Percentiles rank a stretch among this genome's conserved stretches.
Conservation (phyloP, 257 asterid species). For the Forsythia suspensa region DNA sequence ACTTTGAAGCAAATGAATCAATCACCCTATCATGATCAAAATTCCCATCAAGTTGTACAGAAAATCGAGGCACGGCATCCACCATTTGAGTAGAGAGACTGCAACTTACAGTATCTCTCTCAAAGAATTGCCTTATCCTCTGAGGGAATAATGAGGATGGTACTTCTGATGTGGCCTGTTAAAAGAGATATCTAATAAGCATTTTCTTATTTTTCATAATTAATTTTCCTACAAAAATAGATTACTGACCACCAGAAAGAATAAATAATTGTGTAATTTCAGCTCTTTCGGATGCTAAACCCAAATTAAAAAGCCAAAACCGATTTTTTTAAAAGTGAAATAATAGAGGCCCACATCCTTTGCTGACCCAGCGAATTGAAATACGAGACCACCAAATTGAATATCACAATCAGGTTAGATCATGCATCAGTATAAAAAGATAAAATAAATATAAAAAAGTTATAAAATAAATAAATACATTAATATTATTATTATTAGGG, state of each 20-base stretch:
- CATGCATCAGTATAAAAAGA: no score
- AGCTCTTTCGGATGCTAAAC: no score
- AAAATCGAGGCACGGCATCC: conserved; percentile 61
- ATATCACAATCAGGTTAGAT: no score
- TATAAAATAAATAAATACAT: no score
- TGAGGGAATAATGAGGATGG: conserved; percentile 62
- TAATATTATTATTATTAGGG: no score
- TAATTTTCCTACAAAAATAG: background rate
- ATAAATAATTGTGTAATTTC: no score
- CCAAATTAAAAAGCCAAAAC: no score
- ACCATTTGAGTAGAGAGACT: conserved; percentile 40
- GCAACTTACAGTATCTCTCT: conserved; percentile 40
- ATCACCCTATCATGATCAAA: conserved; percentile 54
- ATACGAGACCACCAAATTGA: no score
- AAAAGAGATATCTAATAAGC: conserved; percentile 21
- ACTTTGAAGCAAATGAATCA: conserved; percentile 54
- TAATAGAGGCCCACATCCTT: no score
- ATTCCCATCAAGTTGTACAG: conserved; percentile 66
- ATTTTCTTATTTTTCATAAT: conserved; percentile 1
- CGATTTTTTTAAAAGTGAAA: no score
- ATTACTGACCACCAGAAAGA: background rate
- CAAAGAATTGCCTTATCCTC: conserved; percentile 71
- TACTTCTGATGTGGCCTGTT: conserved; percentile 89
- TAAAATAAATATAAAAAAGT: no score
- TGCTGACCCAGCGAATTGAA: no score